Evolutionary conservation across 768 basidiomycete genomes (phyloP), one percentile per base, ranked within the genome.

Genomic region (Cystoderma amianthinum): DNA sequence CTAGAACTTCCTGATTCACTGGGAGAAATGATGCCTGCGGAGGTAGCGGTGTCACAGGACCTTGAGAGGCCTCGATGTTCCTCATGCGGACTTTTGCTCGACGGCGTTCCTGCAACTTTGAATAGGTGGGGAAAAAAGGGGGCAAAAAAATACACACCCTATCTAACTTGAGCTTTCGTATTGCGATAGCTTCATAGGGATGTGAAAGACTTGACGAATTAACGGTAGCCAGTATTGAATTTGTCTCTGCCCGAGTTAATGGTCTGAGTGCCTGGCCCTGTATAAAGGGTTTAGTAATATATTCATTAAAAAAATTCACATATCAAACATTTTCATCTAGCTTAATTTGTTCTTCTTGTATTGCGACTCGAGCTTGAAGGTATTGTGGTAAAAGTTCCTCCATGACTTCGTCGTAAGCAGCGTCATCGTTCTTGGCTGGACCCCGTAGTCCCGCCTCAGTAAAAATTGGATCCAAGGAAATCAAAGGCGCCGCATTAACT

Each of bases 81-180:
- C 42, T 49, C 25, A 54, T 49, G 36, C 40, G 28, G 9, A 53
- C 35, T 24, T 49, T 45, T 40, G 51, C 52, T 39, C 51, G 49
- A 35, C 59, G 48, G 39, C 59, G 56, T 54, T 62, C 63, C 68
- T 70, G 46, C n/a, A n/a, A n/a, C n/a, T 16, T 47, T 39, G 36
- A 28, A 20, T 20, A 19, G 21, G 30, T 4, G 32, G 17, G 2
- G 32, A 6, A 28, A 36, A 36, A 16, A 34, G 16, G 16, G 19
- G 9, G n/a, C n/a, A 25, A 21, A 20, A 7, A 7, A 36, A 18
- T 6, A 32, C 25, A 36, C 50, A 71, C 69, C 34, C 63, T 67
- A 23, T 57, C 58, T 11, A 80, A 41, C 51, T 70, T 72, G 35
- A 79, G 59, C 48, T 71, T 77, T 35, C 74, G 64, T 38, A 63